Evolutionary conservation across 345 rosid species (phyloP).

Genomic region (Cochlearia excelsa): DNA sequence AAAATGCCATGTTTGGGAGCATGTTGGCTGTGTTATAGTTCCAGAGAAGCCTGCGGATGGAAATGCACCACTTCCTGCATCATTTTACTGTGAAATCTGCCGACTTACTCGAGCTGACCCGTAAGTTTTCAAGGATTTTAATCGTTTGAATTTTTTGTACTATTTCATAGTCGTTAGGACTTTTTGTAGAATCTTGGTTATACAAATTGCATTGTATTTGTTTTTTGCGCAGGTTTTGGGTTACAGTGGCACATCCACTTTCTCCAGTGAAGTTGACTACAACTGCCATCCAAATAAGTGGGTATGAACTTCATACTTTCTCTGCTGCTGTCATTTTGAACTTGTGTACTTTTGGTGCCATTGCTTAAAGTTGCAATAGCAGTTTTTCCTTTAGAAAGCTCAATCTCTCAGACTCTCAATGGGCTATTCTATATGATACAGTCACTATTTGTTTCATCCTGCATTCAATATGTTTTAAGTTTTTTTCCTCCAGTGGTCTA

Average conservation of each 20-base stretch:
- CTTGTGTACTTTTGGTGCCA: background rate
- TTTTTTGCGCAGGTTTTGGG: background rate
- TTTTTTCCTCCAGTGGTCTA: background rate
- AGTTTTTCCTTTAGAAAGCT: background rate
- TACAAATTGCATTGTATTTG: background rate
- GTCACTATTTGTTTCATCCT: background rate
- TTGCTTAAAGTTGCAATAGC: background rate
- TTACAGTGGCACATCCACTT: background rate
- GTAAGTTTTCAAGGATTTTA: conserved; percentile 45
- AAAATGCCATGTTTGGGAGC: conserved; percentile 80
- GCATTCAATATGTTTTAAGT: background rate
- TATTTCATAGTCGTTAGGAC: background rate
- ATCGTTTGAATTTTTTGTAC: background rate
- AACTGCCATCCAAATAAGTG: no score
- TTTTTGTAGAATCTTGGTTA: background rate
- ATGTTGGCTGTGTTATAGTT: conserved; percentile 68
- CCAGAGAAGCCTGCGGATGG: conserved; percentile 71
- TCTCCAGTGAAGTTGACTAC: no score
- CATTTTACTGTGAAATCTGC: conserved; percentile 83
- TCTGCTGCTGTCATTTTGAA: background rate
- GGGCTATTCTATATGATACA: background rate
- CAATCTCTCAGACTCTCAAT: background rate
- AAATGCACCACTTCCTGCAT: conserved; percentile 55
- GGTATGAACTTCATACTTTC: no score
- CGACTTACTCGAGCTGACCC: conserved; percentile 94